Base-by-base conservation (phyloP, 176 grass and related monocot genomes). In the Phoenix roebelenii region DNA sequence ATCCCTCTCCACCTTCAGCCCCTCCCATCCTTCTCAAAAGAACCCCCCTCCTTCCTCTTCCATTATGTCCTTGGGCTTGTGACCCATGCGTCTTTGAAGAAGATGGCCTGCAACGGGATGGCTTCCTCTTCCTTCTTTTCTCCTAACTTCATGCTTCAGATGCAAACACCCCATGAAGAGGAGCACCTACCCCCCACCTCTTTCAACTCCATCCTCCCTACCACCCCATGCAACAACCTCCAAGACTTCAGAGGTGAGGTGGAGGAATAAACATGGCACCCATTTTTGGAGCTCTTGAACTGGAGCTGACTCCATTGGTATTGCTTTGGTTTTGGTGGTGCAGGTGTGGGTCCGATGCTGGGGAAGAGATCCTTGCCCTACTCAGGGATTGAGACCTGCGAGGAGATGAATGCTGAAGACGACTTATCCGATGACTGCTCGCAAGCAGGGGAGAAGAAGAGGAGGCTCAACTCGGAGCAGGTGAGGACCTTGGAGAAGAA, bases 401-500 rank as follows among this genome's bases (percentile, higher is more conserved):
- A 66, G 44, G 92, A 87, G 17, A 76, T 71, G 15, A 23, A 50
- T 5, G 75, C 64, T 30, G 88, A 99, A 65, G 88, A 93, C 22
- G 94, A 99, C 15, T 61, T 89, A 30, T 99, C 94, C 1, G 94
- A 99, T 59, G 88, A 93, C 72, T 85, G 88, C 5, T 98, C 82
- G 63, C 84, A 81, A 67, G 84, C 59, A 0, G 88, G 85, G 23
- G 94, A 99, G 79, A 99, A 93, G 84, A 99, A 99, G 76, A 74
- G 88, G 57, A 76, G 94, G 57, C 82, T 99, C 58, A 99, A 93
- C 79, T 74, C 89, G 65, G 94, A 99, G 58, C 94, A 99, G 85
- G 94, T 99, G 70, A 75, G 85, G 80, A 89, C 85, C 30, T 71
- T 95, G 63, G 89, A 95, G 84, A 89, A 89, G 81, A 95, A 95